Base-by-base conservation (phyloP, 176 grass and related monocot species). In the Lolium rigidum region DNA sequence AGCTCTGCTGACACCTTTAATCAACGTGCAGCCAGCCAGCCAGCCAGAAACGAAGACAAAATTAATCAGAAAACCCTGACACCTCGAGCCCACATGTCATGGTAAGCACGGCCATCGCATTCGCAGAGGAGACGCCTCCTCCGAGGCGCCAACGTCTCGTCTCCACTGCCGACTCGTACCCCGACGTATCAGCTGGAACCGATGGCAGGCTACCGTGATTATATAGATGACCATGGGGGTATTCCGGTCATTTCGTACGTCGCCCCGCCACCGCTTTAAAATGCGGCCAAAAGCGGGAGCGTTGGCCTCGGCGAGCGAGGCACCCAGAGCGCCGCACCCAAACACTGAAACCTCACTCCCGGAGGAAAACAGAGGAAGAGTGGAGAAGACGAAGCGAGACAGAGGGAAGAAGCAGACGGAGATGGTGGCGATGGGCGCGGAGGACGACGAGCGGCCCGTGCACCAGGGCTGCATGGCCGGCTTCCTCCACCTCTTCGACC, bases 401-500 rank as follows among this genome's bases (percentile, higher is more conserved):
- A 2, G 17, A 68, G 4, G 21, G 9, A 69, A 39, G 26, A 18
- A 43, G 51, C 37, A 41, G 55, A 64, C 12, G 75, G 60, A n/a
- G 83, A 71, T 79, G 87, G 86, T 71, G 24, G 77, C 73, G 17
- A 79, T 81, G 86, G 76, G 79, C 47, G 49, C 20, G 28, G 87
- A 91, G 26, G 87, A 89, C 1, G 89, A 89, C 1, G 90, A 95
- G 89, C 86, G 85, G 85, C 89, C 76, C 12, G 65, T 95, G 79
- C 90, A 91, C 82, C 90, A 82, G 86, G 96, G 96, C 0, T 98
- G 96, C 85, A 95, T 98, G 92, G 84, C 93, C 0, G 88, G 93
- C 4, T 95, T 98, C 75, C 78, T 98, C 49, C 92, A 95, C 49
- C 86, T 98, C 38, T 95, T 98, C 79, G 93, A 98, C 86, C 96